Evolutionary conservation across 768 basidiomycete genomes (phyloP), one percentile per base, ranked within the genome.

Genomic region (Lentinus brumalis): DNA sequence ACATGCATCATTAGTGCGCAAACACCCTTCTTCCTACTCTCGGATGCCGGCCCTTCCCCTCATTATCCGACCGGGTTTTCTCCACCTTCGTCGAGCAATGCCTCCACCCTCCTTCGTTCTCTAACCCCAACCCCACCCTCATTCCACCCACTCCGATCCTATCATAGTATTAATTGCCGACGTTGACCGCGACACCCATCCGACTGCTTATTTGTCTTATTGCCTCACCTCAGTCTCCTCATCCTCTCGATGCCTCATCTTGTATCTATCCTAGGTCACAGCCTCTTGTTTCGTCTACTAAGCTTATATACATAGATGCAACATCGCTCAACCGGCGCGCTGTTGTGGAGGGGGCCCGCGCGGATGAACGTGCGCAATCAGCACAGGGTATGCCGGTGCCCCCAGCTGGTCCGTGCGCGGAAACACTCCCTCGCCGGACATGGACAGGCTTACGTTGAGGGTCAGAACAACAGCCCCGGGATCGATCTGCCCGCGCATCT

Each of bases 1-100:
- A 71, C 69, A 67, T 66, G 68, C 71, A 66, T 35, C 35, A 26
- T 63, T 67, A 67, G 64, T 70, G 69, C 66, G 64, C 68, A 66
- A 59, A 61, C 54, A 50, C 39, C 50, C n/a, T 47, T 39, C 53
- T 41, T 41, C 61, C 54, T 35, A 35, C 35, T 35, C 38, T 62
- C 45, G 32, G 47, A 51, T 51, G 30, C 56, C 42, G 35, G 53
- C 55, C 29, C 50, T 57, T 54, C 49, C 39, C 57, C 62, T 44
- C 56, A 40, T 49, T 18, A 46, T 45, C 44, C 42, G 18, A 49
- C 40, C 42, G 39, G 15, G 15, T 11, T 41, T 10, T 55, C 40
- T 35, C 12, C 14, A 45, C 30, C 53, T 38, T n/a, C 31, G 51
- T 59, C 52, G 53, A 56, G 55, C 55, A 16, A 30, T n/a, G 49